phyloP scores from a whole-genome alignment of 176 grass and related monocot species.

The Alopecurus myosuroides region DNA sequence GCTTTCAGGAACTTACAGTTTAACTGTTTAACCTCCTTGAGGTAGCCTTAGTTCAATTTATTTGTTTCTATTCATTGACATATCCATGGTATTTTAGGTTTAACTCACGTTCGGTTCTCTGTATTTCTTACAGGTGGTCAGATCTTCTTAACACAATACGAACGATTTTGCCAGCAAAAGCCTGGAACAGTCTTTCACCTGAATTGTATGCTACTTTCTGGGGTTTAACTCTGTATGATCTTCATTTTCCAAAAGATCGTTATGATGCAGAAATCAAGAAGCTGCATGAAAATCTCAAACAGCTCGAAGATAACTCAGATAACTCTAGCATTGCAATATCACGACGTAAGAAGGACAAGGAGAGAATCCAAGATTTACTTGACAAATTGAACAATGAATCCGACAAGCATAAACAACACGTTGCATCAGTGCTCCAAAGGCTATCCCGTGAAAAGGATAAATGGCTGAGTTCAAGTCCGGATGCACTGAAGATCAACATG shows the following conservation, averaged over 20 bases:
- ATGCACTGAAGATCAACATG: conserved; percentile 93
- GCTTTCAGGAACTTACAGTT: not conserved
- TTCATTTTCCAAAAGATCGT: conserved; percentile 82
- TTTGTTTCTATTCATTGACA: not conserved
- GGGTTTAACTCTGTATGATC: conserved; percentile 96
- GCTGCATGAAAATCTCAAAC: conserved; percentile 86
- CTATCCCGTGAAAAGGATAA: conserved; percentile 86
- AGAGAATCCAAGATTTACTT: conserved; percentile 94
- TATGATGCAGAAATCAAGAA: conserved; percentile 95
- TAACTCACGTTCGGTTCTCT: not conserved
- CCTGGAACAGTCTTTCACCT: conserved; percentile 89
- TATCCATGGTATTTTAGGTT: conserved; percentile 4
- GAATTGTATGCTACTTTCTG: conserved; percentile 96
- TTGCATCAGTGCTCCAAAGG: conserved; percentile 74
- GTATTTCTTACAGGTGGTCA: conserved; percentile 65
- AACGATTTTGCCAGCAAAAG: conserved; percentile 79
- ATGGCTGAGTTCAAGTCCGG: conserved; percentile 82
- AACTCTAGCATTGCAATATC: conserved; percentile 92
- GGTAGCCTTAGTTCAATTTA: not conserved
- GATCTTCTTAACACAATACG: conserved; percentile 72
- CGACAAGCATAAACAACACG: conserved; percentile 76
- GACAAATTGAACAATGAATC: conserved; percentile 82
- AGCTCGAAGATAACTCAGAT: conserved; percentile 93
- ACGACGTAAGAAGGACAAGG: conserved; percentile 97
- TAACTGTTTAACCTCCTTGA: not conserved